A percentile compares a stretch with the other conserved stretches of the same genome.
These are phyloP conservation scores for Tuber aestivum DNA, from an alignment of 495 filamentous ascomycete genomes.

Conservation along the genomic window DNA sequence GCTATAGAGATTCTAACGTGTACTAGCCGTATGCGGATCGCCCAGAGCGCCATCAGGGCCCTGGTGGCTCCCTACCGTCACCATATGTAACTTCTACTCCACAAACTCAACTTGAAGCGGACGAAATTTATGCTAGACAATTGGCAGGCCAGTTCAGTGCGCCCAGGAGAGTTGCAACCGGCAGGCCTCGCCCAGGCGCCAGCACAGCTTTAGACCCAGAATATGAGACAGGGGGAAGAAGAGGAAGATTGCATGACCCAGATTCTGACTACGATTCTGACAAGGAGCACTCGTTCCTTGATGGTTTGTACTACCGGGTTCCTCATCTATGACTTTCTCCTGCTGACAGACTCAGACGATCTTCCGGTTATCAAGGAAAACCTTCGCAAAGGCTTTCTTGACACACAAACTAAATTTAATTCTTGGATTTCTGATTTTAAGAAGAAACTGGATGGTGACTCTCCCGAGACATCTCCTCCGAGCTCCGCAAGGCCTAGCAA, in stretches of 20 bases:
- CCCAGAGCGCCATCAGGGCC: slow-evolving; percentile 14
- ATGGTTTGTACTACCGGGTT: slow-evolving; percentile 51
- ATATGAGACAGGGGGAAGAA: not conserved
- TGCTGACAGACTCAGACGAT: slow-evolving; percentile 58
- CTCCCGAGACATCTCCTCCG: slow-evolving; percentile 37
- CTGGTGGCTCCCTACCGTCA: not conserved
- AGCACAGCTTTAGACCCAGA: not conserved
- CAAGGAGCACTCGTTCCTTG: slow-evolving; percentile 79
- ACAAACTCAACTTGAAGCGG: slow-evolving; percentile 74
- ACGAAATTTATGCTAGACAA: slow-evolving; percentile 90
- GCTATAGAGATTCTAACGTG: slow-evolving; percentile 10
- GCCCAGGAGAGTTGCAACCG: slow-evolving; percentile 15
- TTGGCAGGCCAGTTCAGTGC: slow-evolving; percentile 68
- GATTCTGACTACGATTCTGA: slow-evolving; percentile 54
- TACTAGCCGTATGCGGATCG: slow-evolving; percentile 19
- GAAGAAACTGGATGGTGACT: slow-evolving; percentile 81
- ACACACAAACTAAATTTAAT: slow-evolving; percentile 91
- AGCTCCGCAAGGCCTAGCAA: slow-evolving; percentile 25
- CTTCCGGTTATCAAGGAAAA: slow-evolving; percentile 90
- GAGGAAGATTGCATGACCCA: slow-evolving; percentile 16
- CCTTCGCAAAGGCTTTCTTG: slow-evolving; percentile 86
- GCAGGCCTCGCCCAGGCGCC: slow-evolving; percentile 10
- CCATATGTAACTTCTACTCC: slow-evolving; percentile 51
- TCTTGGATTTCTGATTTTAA: slow-evolving; percentile 82
- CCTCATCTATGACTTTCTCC: not conserved